Conservation (phyloP, 1,284 basidiomycete species). For the Cutaneotrichosporon mucoides region DNA sequence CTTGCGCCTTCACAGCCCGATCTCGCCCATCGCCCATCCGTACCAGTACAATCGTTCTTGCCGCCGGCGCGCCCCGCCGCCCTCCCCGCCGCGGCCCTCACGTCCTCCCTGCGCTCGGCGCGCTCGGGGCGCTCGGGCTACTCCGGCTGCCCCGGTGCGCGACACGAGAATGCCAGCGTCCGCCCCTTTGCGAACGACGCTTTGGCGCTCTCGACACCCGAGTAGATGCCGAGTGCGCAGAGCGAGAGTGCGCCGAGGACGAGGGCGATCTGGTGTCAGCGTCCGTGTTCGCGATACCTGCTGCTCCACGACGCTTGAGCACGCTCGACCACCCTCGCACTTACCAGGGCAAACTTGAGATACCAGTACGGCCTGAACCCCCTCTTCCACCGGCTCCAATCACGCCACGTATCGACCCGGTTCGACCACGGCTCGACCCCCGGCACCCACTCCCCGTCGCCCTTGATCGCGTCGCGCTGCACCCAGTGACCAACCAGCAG, state of each 20-base stretch:
- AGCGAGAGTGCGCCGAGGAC: conserved; percentile 12
- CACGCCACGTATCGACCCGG: conserved; percentile 16
- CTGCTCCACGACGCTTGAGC: no score
- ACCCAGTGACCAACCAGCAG: conserved; percentile 21
- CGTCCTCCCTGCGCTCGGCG: no score
- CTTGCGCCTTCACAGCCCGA: no score
- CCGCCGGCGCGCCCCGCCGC: no score
- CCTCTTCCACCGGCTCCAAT: conserved; percentile 16
- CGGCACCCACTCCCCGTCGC: conserved; percentile 16
- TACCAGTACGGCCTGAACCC: conserved; percentile 20
- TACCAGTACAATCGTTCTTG: no score
- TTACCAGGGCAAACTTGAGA: conserved; percentile 12
- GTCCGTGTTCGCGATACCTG: no score
- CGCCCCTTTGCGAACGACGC: conserved; percentile 5
- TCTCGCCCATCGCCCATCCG: no score
- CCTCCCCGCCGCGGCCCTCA: no score
- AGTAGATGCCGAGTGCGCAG: conserved; percentile 15
- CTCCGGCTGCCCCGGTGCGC: conserved; percentile 17
- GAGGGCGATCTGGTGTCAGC: conserved; percentile 2
- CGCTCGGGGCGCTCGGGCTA: not conserved
- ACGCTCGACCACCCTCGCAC: not conserved
- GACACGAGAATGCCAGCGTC: conserved; percentile 16
- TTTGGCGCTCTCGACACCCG: conserved; percentile 10
- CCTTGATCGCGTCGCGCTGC: conserved; percentile 16
- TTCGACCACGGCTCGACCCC: conserved; percentile 15